These are phyloP conservation scores for Kwoniella europaea DNA, from an alignment of 768 basidiomycete genomes.

Conservation along the genomic window DNA sequence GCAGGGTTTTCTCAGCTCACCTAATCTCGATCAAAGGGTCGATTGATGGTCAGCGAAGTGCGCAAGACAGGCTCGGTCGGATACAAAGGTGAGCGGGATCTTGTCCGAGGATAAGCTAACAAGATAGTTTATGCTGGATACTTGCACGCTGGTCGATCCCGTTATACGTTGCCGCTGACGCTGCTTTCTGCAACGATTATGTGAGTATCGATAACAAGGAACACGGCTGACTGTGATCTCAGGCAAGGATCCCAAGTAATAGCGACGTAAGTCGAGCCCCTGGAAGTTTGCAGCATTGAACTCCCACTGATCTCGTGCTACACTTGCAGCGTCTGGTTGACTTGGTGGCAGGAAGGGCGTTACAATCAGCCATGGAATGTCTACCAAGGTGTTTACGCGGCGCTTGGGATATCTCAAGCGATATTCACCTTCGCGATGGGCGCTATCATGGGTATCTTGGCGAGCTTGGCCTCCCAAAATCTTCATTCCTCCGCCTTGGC, in stretches of 20 bases:
- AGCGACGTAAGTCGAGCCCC: conserved; percentile 61
- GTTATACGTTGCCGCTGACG: conserved; percentile 64
- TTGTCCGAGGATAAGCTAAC: conserved; percentile 19
- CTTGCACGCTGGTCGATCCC: conserved; percentile 65
- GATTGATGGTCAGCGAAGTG: conserved; percentile 69
- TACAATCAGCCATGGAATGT: conserved; percentile 65
- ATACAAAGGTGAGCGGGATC: conserved; percentile 30
- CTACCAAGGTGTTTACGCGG: conserved; percentile 71
- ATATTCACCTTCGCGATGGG: conserved; percentile 69
- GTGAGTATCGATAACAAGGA: conserved; percentile 60
- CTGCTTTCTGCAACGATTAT: conserved; percentile 64
- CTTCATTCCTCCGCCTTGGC: conserved; percentile 67
- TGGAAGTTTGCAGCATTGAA: not conserved
- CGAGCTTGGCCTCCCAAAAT: conserved; percentile 68
- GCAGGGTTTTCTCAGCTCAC: too few relatives aligned
- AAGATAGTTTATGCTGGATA: conserved; percentile 68
- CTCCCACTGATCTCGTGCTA: not conserved
- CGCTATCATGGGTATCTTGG: conserved; percentile 65
- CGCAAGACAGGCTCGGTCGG: conserved; percentile 68
- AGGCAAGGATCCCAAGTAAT: conserved; percentile 61
- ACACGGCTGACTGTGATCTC: not conserved
- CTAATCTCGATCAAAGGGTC: conserved; percentile 57
- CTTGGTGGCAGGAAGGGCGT: conserved; percentile 73
- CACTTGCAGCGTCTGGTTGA: conserved; percentile 63
- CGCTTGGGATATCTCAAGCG: conserved; percentile 67